Base-by-base conservation (phyloP, 2,329 filamentous ascomycete genomes). In the Grosmannia huntii region DNA sequence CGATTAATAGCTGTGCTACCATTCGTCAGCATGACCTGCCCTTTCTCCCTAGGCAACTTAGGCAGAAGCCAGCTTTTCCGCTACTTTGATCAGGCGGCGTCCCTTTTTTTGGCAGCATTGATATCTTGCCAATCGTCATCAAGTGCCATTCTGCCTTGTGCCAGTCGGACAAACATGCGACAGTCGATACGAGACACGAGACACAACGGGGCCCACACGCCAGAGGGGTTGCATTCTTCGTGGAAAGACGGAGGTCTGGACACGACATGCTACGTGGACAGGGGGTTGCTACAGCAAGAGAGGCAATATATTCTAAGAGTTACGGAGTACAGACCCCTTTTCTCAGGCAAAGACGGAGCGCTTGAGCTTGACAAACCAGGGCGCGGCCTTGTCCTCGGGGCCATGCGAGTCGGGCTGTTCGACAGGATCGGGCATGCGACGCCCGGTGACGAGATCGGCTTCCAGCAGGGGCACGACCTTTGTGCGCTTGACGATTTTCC, bases 401-500 rank as follows among this genome's bases (percentile, higher is more conserved):
- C 4, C 23, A 4, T n/a, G 12, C 31, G 31, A 2, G 10, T 55
- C 57, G 19, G 23, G 21, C 3, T 21, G n/a, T 14, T 52, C 53
- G 49, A 7, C 9, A 1, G 79, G 4, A 14, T 53, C 50, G 5
- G 50, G 28, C 28, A 53, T 33, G 27, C 76, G 77, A n/a, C 83
- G 66, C 60, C 80, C 81, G 23, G 76, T 73, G 23, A 73, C 66
- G 46, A 84, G 65, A 67, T 85, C 81, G 0, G 78, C 74, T 44
- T 83, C 77, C 19, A 75, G 67, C 0, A 77, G 70, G 53, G 70
- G 72, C 53, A 74, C 65, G 60, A 73, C 73, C 62, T 77, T 79
- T 0, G 80, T 82, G 64, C 72, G 74, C 61, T 61, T 68, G 23
- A 67, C 61, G 33, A 76, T 48, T 72, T 86, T 87, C 71, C 86